Base-by-base conservation (phyloP, 352 stramenopile species). In the Globisporangium radiosum region DNA sequence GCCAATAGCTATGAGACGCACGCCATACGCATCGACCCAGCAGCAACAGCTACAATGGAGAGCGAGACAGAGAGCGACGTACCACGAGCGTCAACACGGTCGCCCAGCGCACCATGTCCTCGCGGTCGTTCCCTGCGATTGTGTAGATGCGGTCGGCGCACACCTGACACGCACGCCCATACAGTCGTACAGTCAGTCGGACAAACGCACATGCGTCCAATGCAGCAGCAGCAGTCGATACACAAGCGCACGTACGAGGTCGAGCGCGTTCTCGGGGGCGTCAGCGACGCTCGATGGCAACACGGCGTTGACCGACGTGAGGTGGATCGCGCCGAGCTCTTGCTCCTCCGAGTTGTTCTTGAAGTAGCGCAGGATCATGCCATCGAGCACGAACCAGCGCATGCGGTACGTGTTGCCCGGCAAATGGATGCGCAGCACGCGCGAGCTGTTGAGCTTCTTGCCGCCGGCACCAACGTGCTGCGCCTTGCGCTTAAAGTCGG, bases 81-180 rank as follows among this genome's bases (percentile, higher is more conserved):
- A 92, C 75, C 70, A 95, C 86, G 8, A 94, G 71, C 55, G 86
- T 95, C 40, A 95, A 59, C 19, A 95, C 86, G 0, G 85, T 94
- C 25, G 86, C 86, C 86, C 86, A 95, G 59, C 86, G 86, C 49
- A 95, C 86, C 84, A 95, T 94, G 64, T 95, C 86, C 58, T 95
- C 86, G 15, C 86, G 68, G 55, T 91, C 83, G 62, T 89, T 92
- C 15, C 81, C 86, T 14, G 86, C 86, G 14, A 95, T 77, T 0
- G 86, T 95, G 65, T 95, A 95, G 60, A 95, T 95, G 57, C 86
- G 78, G 63, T 95, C 86, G 1, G 86, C 86, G 60, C 86, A 95
- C 2, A 95, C 83, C 75, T 87, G 25, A 50, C 45, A 50, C 6
- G 45, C 5, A n/a, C 45, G 15, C 5, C n/a, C 43, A 47, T 33